phyloP scores from a whole-genome alignment of 1,284 basidiomycete species.

The Melampsora larici-populina region DNA sequence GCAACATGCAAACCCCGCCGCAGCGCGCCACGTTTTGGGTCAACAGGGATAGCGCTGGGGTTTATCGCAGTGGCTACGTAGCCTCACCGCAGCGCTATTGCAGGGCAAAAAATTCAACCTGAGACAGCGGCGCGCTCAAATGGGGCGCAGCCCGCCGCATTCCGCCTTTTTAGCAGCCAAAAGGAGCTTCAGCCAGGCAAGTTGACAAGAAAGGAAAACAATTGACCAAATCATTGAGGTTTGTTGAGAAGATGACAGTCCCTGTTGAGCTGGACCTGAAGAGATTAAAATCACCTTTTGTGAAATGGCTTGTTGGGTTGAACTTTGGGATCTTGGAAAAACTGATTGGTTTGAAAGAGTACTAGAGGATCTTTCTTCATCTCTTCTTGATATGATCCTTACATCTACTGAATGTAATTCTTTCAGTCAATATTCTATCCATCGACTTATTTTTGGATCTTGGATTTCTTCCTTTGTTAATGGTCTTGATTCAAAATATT shows the following conservation, averaged over 20 bases:
- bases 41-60: no score
- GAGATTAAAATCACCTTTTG: background rate
- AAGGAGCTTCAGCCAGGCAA: no score
- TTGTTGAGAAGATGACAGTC: conserved; percentile 46
- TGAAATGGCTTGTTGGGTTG: background rate
- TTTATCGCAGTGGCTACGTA: no score
- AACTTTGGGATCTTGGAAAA: background rate
- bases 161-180: no score
- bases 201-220: no score
- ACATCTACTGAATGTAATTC: conserved; percentile 88
- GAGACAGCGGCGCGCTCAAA: no score
- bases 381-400: conserved; percentile 52
- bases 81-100: no score
- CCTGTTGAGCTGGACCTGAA: background rate
- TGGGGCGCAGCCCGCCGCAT: no score
- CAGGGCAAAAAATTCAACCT: no score
- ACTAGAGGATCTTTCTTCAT: background rate
- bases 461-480: conserved; percentile 72
- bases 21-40: no score
- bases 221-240: conserved; percentile 46
- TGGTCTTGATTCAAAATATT: conserved; percentile 83
- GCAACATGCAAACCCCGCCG: no score
- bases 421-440: conserved; percentile 85
- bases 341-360: background rate
- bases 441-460: conserved; percentile 68